phyloP scores from a whole-genome alignment of 1,139 yeast genomes.

The Candida sanyaensis region DNA sequence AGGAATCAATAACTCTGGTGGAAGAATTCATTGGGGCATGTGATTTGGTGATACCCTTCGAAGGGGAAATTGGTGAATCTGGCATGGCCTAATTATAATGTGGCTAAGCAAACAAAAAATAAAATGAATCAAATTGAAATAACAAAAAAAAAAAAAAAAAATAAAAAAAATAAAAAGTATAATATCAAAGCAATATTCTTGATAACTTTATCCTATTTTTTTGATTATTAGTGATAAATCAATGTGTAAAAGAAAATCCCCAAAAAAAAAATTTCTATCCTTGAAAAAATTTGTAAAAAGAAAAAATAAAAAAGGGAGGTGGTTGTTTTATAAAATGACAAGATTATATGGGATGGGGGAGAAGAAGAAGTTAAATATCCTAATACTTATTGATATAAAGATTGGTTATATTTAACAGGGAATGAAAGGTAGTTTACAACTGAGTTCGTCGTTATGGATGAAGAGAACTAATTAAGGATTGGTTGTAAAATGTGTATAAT shows the following conservation, averaged over 20 bases:
- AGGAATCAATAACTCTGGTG: conserved; percentile 51
- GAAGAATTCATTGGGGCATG: conserved; percentile 7
- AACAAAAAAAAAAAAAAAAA: background rate
- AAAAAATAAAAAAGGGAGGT: background rate
- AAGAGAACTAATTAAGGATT: background rate
- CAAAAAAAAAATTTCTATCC: background rate
- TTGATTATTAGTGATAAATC: too few species aligned
- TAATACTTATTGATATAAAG: background rate
- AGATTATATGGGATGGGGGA: background rate
- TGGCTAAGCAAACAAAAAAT: background rate
- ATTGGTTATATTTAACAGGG: conserved; percentile 1
- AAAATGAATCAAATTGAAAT: background rate
- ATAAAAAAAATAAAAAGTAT: background rate
- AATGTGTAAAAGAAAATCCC: background rate
- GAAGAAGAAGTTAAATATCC: background rate
- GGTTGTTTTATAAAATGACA: background rate
- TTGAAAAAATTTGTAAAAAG: background rate
- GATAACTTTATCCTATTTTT: background rate
- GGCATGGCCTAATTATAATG: background rate
- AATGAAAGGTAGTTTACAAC: too few species aligned
- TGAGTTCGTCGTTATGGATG: background rate
- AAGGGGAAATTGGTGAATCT: conserved; percentile 1
- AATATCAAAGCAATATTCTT: background rate
- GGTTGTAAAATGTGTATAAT: background rate
- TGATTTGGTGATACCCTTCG: background rate